phyloP scores from a whole-genome alignment of 352 stramenopile species.

The Pythium brachiatum region DNA sequence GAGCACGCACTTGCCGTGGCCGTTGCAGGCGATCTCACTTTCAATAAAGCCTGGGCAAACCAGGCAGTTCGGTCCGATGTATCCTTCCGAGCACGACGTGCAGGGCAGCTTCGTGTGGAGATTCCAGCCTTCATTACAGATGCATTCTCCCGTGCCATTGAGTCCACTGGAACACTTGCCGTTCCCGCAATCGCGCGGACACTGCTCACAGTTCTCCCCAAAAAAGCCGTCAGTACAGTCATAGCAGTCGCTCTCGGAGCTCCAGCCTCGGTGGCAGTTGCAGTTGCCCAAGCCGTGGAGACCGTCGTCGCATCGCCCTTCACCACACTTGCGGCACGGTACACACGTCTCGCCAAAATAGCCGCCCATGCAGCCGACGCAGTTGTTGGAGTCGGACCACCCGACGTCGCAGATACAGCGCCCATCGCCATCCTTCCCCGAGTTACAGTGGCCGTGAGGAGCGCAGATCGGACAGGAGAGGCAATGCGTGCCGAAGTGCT shows the following conservation, averaged over 20 bases:
- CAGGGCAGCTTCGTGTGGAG: slow-evolving; percentile 63
- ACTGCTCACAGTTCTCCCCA: slow-evolving; percentile 64
- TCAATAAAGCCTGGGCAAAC: slow-evolving; percentile 75
- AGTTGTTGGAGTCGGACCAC: slow-evolving; percentile 88
- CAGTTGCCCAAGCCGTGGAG: slow-evolving; percentile 72
- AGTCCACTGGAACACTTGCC: slow-evolving; percentile 72
- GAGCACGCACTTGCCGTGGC: slow-evolving; percentile 67
- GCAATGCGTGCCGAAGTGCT: slow-evolving; percentile 79
- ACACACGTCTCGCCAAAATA: slow-evolving; percentile 78
- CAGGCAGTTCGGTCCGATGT: slow-evolving; percentile 67
- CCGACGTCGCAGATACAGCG: slow-evolving; percentile 82
- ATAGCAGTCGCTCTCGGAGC: slow-evolving; percentile 69
- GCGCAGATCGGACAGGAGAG: slow-evolving; percentile 83
- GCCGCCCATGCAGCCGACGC: slow-evolving; percentile 80
- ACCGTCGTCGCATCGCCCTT: slow-evolving; percentile 80
- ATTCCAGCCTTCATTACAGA: slow-evolving; percentile 73
- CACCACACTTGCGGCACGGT: slow-evolving; percentile 70
- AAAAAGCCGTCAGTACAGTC: slow-evolving; percentile 84
- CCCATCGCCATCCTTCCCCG: slow-evolving; percentile 74
- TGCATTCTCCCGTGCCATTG: slow-evolving; percentile 76
- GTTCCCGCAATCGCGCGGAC: slow-evolving; percentile 70
- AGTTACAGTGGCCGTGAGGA: slow-evolving; percentile 82
- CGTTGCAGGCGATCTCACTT: slow-evolving; percentile 65
- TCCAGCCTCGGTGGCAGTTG: slow-evolving; percentile 81
- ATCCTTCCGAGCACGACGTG: slow-evolving; percentile 69